Percentiles rank a stretch among this genome's conserved stretches.
Evolutionary conservation across 352 stramenopile genomes (phyloP).

Genomic region (Phytophthora idaei): DNA sequence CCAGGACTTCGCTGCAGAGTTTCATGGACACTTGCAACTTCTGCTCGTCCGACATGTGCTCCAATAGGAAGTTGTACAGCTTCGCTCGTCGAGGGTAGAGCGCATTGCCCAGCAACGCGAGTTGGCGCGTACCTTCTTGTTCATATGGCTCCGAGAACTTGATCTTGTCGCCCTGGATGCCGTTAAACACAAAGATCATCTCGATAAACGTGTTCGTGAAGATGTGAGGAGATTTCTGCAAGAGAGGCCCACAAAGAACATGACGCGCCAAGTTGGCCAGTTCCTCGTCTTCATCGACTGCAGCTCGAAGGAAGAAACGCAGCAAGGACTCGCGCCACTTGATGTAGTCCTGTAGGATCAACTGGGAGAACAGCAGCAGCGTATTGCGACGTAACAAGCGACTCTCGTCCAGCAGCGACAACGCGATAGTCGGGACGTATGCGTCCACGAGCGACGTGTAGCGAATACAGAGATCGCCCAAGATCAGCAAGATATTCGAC

Average conservation of each 20-base stretch:
- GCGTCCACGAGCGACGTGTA: constrained; percentile 97
- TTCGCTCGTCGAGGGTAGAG: constrained; percentile 76
- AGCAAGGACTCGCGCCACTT: constrained; percentile 97
- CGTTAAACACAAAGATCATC: constrained; percentile 97
- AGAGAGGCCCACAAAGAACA: constrained; percentile 90
- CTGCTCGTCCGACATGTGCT: constrained; percentile 96
- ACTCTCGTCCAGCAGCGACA: constrained; percentile 91
- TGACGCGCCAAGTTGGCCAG: constrained; percentile 93
- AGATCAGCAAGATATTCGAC: constrained; percentile 96
- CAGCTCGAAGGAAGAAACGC: constrained; percentile 94
- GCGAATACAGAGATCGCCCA: constrained; percentile 96
- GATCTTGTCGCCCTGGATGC: constrained; percentile 60
- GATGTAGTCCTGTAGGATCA: constrained; percentile 98
- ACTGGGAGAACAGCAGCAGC: constrained; percentile 94
- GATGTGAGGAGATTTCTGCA: constrained; percentile 93
- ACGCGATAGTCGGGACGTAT: constrained; percentile 95
- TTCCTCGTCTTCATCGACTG: constrained; percentile 94
- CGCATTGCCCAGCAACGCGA: constrained; percentile 59
- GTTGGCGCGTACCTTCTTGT: constrained; percentile 64
- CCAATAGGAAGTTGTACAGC: constrained; percentile 95
- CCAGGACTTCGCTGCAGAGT: constrained; percentile 93
- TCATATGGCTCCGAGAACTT: constrained; percentile 71
- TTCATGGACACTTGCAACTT: constrained; percentile 96
- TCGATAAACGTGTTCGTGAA: constrained; percentile 98
- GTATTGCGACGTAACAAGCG: constrained; percentile 93